Conservation (phyloP, 495 filamentous ascomycete species). For the Chaetomium tenue region DNA sequence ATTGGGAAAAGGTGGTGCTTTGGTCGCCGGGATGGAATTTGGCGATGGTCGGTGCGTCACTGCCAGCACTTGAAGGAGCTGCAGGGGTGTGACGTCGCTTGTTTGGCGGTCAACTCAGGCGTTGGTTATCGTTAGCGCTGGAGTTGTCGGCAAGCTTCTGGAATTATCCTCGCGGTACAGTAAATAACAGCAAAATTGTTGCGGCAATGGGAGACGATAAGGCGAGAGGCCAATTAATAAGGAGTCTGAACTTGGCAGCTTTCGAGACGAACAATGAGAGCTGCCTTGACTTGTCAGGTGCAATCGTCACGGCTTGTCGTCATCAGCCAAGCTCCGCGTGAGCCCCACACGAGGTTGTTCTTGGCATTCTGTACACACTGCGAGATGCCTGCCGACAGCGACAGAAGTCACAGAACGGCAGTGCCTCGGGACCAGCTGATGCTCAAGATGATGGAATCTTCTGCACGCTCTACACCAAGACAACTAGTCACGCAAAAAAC, state of each 20-base stretch:
- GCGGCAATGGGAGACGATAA: neutral
- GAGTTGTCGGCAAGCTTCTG: too few species aligned
- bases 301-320: slow-evolving; percentile 16
- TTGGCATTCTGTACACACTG: slow-evolving; percentile 6
- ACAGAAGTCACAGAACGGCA: too few species aligned
- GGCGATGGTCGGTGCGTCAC: slow-evolving; percentile 37
- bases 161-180: too few species aligned
- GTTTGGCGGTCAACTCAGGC: neutral
- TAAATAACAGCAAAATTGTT: neutral
- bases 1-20: slow-evolving; percentile 27
- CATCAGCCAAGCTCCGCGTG: slow-evolving; percentile 10
- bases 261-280: neutral
- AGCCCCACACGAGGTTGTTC: neutral
- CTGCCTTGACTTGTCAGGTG: slow-evolving; percentile 16
- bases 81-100: slow-evolving; percentile 19
- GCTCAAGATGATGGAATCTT: too few species aligned
- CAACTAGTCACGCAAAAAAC: too few species aligned
- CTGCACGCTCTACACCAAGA: too few species aligned
- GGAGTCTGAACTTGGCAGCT: slow-evolving; percentile 16
- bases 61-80: slow-evolving; percentile 6
- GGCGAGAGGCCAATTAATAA: neutral
- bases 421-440: too few species aligned
- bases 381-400: too few species aligned
- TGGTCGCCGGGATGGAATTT: slow-evolving; percentile 25
- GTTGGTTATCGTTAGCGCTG: too few species aligned